A percentile compares a stretch with the other conserved stretches of the same genome.
Conservation (phyloP, 768 basidiomycete species). For the Trametes gibbosa region DNA sequence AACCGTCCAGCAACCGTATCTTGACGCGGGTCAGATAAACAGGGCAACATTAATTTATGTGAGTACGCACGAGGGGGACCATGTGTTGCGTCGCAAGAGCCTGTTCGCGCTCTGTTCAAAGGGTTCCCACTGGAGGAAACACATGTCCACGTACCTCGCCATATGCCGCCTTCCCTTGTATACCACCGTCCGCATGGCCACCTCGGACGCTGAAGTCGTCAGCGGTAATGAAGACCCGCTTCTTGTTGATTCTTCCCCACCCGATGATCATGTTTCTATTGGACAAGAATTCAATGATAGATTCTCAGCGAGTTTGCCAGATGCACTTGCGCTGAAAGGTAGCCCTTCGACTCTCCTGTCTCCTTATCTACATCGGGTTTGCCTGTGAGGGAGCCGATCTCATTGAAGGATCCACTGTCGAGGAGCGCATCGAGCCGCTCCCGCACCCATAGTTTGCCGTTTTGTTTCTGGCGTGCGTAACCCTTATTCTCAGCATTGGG, state of each 20-base stretch:
- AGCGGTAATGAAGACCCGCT: constrained; percentile 15
- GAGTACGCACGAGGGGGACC: constrained; percentile 4
- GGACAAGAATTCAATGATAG: too few species aligned
- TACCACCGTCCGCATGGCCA: constrained; percentile 19
- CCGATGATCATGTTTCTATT: constrained; percentile 17
- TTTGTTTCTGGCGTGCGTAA: constrained; percentile 15
- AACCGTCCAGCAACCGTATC: constrained; percentile 20
- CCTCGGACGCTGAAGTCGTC: constrained; percentile 22
- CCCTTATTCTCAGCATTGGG: constrained; percentile 13
- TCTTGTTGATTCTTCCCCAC: constrained; percentile 7
- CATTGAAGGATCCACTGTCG: constrained; percentile 12
- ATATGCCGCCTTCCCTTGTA: constrained; percentile 19
- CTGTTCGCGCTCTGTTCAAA: background rate
- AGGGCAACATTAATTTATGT: background rate
- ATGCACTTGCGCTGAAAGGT: constrained; percentile 12
- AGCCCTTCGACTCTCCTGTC: constrained; percentile 11
- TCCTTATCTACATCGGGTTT: constrained; percentile 10
- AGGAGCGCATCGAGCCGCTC: constrained; percentile 16
- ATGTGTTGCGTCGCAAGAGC: constrained; percentile 11
- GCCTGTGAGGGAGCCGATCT: constrained; percentile 19
- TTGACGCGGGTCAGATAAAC: background rate
- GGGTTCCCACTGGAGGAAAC: too few species aligned
- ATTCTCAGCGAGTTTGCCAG: background rate
- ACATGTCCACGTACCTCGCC: constrained; percentile 5
- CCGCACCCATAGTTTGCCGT: constrained; percentile 22